Evolutionary conservation across 202 grass and related monocot species (phyloP), one percentile per base, ranked within the genome.

Genomic region (Musa balbisiana): DNA sequence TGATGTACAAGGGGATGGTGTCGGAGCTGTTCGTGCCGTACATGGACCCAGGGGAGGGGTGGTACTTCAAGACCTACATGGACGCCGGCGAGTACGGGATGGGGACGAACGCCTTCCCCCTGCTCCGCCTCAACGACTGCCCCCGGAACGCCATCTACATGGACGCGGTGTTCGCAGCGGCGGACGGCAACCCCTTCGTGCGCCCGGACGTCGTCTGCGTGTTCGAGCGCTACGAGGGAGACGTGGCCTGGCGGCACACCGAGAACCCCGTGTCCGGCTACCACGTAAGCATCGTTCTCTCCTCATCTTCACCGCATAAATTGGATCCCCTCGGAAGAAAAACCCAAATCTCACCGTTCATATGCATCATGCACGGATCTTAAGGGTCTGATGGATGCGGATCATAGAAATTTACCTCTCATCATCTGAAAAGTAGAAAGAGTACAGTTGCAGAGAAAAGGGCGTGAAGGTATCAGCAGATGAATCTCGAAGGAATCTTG

Each of bases 211-310:
- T 27, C 2, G 14, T 68, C 14, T 68, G 65, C 13, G 24, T 68
- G 65, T 68, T 68, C 24, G 65, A 68, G 65, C 65, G 65, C 65
- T 68, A 68, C 65, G 65, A 11, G 9, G 65, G 65, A 33, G 65
- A 68, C 13, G 26, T 25, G 25, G 13, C 65, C 15, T 68, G 65
- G 65, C 65, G 65, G 65, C 65, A 68, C 65, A 29, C 65, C 2
- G 65, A 68, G 65, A 29, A 15, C 14, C 55, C 55, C 14, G 0
- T 2, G 14, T 59, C 0, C 55, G 55, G 55, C 9, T 3, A 15
- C 55, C 14, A 59, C 19, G 55, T 59, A 59, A 59, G 55, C 2
- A 16, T 10, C 50, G 19, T 63, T 63, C 29, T 52, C 8, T 73
- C 53, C 9, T 73, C 43, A 33, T 19, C 49, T 73, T 51, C 25